A percentile compares a stretch with the other conserved stretches of the same genome.
Evolutionary conservation across 2,329 filamentous ascomycete genomes (phyloP).

Genomic region (Alternaria sp.): DNA sequence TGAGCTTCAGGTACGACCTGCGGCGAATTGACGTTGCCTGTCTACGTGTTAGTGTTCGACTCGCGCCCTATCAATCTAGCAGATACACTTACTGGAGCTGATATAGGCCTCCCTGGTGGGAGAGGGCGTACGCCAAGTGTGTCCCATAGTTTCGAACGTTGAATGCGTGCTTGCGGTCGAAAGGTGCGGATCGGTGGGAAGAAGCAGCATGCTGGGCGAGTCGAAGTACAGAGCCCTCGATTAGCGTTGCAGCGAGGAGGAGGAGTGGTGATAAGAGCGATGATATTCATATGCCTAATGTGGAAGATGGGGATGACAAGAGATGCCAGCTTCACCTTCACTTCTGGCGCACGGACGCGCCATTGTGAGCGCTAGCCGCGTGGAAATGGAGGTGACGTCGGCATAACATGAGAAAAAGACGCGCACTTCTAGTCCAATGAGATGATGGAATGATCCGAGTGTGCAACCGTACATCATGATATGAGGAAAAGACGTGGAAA

Average conservation of each 20-base stretch:
- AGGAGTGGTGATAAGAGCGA: not conserved
- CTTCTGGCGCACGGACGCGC: not conserved
- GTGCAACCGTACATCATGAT: not conserved
- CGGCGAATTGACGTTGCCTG: constrained; percentile 9
- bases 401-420: not conserved
- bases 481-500: not conserved
- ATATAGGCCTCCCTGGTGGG: constrained; percentile 1
- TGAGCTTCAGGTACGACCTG: not conserved
- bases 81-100: constrained; percentile 1
- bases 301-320: constrained; percentile 1
- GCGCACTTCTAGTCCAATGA: too few species aligned
- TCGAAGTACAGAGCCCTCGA: not conserved
- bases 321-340: constrained; percentile 12
- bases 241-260: not conserved
- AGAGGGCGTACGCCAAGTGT: constrained; percentile 14
- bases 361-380: not conserved
- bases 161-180: not conserved
- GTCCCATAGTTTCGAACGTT: not conserved
- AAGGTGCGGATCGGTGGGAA: not conserved
- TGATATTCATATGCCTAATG: not conserved
- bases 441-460: too few species aligned
- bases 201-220: not conserved
- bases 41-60: not conserved
- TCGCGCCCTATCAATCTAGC: rapidly evolving
- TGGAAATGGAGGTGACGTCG: not conserved